phyloP scores from a whole-genome alignment of 1,284 basidiomycete genomes.

The Crucibulum cyathiforme region DNA sequence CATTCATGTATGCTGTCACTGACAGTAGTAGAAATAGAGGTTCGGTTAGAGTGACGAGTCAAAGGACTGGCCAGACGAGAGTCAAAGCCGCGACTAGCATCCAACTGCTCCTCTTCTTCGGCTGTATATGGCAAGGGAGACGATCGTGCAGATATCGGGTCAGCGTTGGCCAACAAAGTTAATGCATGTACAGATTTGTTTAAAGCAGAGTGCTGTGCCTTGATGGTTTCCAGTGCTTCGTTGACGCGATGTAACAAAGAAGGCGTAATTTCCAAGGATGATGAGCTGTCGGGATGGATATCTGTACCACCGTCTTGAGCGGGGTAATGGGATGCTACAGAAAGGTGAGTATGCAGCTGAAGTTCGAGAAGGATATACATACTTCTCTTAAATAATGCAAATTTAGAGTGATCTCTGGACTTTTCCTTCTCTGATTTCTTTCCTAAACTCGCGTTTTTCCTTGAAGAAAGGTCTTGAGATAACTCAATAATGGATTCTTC shows the following conservation, averaged over 20 bases:
- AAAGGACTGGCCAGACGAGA: slow-evolving; percentile 26
- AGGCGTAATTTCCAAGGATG: slow-evolving; percentile 4
- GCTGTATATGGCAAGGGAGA: slow-evolving; percentile 53
- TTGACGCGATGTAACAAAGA: slow-evolving; percentile 48
- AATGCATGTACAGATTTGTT: slow-evolving; percentile 50
- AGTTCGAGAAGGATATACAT: neutral
- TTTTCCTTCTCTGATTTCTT: slow-evolving; percentile 58
- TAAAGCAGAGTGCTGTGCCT: slow-evolving; percentile 62
- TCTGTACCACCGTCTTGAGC: slow-evolving; percentile 20
- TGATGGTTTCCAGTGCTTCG: slow-evolving; percentile 57
- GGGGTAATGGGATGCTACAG: slow-evolving; percentile 17
- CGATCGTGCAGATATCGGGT: slow-evolving; percentile 40
- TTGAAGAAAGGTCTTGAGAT: slow-evolving; percentile 32
- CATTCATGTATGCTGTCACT: slow-evolving; percentile 69
- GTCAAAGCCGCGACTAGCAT: slow-evolving; percentile 17
- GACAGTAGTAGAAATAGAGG: slow-evolving; percentile 60
- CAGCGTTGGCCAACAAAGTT: slow-evolving; percentile 26
- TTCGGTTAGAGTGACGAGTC: slow-evolving; percentile 47
- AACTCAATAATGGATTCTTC: slow-evolving; percentile 48
- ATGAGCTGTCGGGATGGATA: neutral
- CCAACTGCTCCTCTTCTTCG: slow-evolving; percentile 53
- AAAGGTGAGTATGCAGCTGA: too few species aligned
- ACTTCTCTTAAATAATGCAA: slow-evolving; percentile 67
- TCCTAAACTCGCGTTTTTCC: slow-evolving; percentile 35
- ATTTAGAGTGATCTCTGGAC: slow-evolving; percentile 47